Conservation (phyloP, 345 rosid species). For the Acer saccharum region DNA sequence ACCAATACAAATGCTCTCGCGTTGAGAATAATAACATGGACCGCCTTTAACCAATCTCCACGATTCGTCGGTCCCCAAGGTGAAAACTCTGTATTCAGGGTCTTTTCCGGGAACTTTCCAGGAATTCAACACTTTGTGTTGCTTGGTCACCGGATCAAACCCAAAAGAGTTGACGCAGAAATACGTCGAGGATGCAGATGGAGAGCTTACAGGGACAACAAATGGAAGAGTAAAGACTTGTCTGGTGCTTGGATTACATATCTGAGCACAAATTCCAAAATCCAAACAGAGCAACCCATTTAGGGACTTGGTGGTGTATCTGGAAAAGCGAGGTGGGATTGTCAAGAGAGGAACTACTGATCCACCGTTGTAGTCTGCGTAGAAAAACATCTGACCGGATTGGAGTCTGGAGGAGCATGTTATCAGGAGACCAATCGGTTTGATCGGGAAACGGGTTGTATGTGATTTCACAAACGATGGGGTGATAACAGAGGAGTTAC, state of each 20-base stretch:
- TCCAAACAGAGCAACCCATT: conserved; percentile 29
- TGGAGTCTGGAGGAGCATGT: conserved; percentile 23
- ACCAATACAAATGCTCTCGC: conserved; percentile 23
- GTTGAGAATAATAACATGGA: conserved; percentile 11
- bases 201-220: conserved; percentile 5
- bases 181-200: conserved; percentile 1
- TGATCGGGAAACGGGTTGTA: neutral
- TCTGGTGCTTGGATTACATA: conserved; percentile 31
- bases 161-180: conserved; percentile 28
- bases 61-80: conserved; percentile 8
- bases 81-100: conserved; percentile 20
- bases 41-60: conserved; percentile 24
- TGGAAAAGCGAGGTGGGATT: conserved; percentile 17
- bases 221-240: conserved; percentile 1
- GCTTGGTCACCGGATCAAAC: conserved; percentile 15
- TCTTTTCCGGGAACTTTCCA: conserved; percentile 7
- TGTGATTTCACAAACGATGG: conserved; percentile 14
- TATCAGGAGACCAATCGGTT: conserved; percentile 3
- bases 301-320: conserved; percentile 23
- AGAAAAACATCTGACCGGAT: conserved; percentile 18
- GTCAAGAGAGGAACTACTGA: conserved; percentile 5
- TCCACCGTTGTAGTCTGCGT: conserved; percentile 10
- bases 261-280: conserved; percentile 25
- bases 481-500: neutral
- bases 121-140: conserved; percentile 27